Evolutionary conservation across 805 yeast species (phyloP).

Genomic region (Yarrowia hollandica): DNA sequence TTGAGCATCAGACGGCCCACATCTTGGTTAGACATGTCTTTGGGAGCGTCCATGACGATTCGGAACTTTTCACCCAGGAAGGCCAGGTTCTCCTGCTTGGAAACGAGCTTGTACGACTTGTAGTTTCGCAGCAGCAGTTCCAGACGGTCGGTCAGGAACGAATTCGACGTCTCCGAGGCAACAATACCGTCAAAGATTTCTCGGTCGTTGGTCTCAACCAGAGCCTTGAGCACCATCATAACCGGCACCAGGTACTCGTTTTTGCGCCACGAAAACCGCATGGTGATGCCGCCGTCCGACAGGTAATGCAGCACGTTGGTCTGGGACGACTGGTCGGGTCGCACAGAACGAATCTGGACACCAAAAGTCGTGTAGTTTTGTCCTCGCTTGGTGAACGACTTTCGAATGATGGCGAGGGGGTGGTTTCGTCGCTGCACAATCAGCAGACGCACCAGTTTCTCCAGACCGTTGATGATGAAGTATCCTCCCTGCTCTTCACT

Average conservation of each 20-base stretch:
- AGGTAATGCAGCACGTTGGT: slow-evolving; percentile 96
- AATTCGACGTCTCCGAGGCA: slow-evolving; percentile 81
- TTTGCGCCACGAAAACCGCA: slow-evolving; percentile 95
- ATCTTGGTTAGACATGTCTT: slow-evolving; percentile 83
- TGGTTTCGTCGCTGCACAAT: slow-evolving; percentile 97
- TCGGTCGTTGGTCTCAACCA: slow-evolving; percentile 86
- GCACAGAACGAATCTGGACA: slow-evolving; percentile 88
- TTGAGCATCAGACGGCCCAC: slow-evolving; percentile 83
- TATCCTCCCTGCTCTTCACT: slow-evolving; percentile 96
- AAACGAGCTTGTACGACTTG: slow-evolving; percentile 74
- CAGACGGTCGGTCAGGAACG: slow-evolving; percentile 96
- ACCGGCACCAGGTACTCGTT: slow-evolving; percentile 94
- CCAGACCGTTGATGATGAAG: slow-evolving; percentile 94
- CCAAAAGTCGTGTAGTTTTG: slow-evolving; percentile 85
- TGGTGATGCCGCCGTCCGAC: slow-evolving; percentile 93
- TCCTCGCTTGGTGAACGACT: slow-evolving; percentile 93
- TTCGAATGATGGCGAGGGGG: slow-evolving; percentile 96
- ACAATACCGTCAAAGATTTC: slow-evolving; percentile 95
- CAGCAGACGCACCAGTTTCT: slow-evolving; percentile 93
- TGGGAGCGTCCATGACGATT: slow-evolving; percentile 84
- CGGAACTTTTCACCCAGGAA: slow-evolving; percentile 95
- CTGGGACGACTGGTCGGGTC: slow-evolving; percentile 97
- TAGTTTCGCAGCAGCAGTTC: slow-evolving; percentile 87
- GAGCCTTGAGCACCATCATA: slow-evolving; percentile 86
- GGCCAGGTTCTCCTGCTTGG: slow-evolving; percentile 86